Base-by-base conservation (phyloP, 164 flowering plant genomes). In the Paratinospora sagittata region DNA sequence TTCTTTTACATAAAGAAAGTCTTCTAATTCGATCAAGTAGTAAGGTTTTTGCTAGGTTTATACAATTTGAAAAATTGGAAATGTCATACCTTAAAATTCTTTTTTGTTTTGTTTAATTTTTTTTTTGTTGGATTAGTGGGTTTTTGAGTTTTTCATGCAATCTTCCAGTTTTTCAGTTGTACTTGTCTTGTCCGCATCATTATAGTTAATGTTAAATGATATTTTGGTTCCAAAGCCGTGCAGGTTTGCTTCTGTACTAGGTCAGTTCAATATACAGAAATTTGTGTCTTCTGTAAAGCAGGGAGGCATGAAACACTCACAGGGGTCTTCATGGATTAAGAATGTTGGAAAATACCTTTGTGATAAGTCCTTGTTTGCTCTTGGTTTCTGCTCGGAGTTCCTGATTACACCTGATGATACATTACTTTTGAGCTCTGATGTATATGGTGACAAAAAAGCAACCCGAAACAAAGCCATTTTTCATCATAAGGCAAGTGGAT, bases 231-330 rank as follows among this genome's bases (percentile, higher is more conserved):
- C 63, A 66, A 81, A 77, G 76, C 70, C 41, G 47, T 84, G 83
- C 90, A 93, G 98, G 90, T 83, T 87, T 73, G 81, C 82, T 34
- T 69, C 88, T 63, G 57, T 89, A 55, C 72, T 94, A 63, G 97
- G 91, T 61, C 93, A 90, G 78, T 87, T 91, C 82, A 85, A 90
- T 82, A 26, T 89, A 70, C 93, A 84, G 76, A 90, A 84, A 79
- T 82, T 90, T 39, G 73, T 84, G 24, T 79, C 91, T 43, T 78
- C 84, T 72, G 47, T 94, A 6, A 85, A 71, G 57, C 76, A 80
- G 36, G 73, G 68, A 43, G 67, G 43, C 41, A 65, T 64, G 33
- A 23, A 24, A 24, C 71, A 68, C 17, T 45, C 73, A 30, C 49
- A 70, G 2, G 78, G 71, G 27, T 75, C 85, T 30, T 76, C 90